These are phyloP conservation scores for Neurospora tetraspora DNA, from an alignment of 495 filamentous ascomycete genomes.

Conservation along the genomic window DNA sequence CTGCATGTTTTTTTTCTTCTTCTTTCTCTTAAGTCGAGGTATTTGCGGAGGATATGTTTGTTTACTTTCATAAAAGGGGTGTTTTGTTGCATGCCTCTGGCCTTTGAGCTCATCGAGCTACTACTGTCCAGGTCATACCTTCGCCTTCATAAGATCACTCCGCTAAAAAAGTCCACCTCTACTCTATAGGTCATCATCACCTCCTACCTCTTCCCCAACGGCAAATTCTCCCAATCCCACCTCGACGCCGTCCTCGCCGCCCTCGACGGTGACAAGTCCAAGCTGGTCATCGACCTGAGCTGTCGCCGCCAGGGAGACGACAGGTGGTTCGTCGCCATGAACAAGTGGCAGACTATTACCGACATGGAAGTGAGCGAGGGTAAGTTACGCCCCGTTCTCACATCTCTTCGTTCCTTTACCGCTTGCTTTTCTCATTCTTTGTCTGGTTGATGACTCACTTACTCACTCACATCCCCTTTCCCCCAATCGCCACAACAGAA, in stretches of 20 bases:
- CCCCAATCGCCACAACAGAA: slow-evolving; percentile 40
- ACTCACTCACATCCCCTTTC: background rate
- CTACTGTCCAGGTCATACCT: background rate
- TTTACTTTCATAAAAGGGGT: background rate
- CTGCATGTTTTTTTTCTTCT: background rate
- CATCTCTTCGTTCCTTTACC: background rate
- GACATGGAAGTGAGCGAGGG: slow-evolving; percentile 87
- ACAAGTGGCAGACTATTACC: slow-evolving; percentile 96
- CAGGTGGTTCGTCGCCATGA: slow-evolving; percentile 89
- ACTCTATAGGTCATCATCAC: slow-evolving; percentile 73
- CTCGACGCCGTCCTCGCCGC: slow-evolving; percentile 61
- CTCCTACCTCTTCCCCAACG: slow-evolving; percentile 70
- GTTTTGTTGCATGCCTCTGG: background rate
- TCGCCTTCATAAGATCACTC: background rate
- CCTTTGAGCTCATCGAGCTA: background rate
- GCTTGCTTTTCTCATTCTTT: background rate
- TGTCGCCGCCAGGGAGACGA: slow-evolving; percentile 63
- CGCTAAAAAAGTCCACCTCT: background rate
- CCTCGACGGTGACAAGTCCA: slow-evolving; percentile 61
- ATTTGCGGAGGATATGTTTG: background rate
- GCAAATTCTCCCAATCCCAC: slow-evolving; percentile 62
- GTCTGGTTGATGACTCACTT: background rate
- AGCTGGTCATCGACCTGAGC: slow-evolving; percentile 89
- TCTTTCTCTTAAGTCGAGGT: background rate
- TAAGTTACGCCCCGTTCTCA: slow-evolving; percentile 24